Evolutionary conservation across 257 asterid species (phyloP).

Genomic region (Leonotis leonurus): DNA sequence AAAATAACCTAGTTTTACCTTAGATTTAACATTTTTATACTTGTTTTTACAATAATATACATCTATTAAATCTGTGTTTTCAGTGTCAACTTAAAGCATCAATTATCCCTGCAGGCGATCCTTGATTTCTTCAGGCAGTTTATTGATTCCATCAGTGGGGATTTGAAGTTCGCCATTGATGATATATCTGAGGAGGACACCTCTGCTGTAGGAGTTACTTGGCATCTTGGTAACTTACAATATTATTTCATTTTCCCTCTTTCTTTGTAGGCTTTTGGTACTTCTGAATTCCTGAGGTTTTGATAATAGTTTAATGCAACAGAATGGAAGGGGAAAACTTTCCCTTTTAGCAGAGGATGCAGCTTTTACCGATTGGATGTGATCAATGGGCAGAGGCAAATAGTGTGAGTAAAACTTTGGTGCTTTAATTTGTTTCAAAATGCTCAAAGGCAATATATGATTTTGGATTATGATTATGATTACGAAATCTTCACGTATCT

Average conservation of each 20-base stretch:
- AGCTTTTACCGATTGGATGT: slow-evolving; percentile 77
- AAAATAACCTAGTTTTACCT: too few species aligned
- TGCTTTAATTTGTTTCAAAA: too few species aligned
- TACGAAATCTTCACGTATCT: too few species aligned
- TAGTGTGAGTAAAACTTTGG: slow-evolving; percentile 64
- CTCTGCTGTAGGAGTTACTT: slow-evolving; percentile 68
- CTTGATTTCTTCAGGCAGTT: slow-evolving; percentile 68
- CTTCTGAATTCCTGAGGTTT: not conserved
- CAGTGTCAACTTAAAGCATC: too few species aligned
- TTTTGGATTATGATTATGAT: too few species aligned
- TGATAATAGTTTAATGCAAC: slow-evolving; percentile 11
- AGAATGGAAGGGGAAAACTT: slow-evolving; percentile 82
- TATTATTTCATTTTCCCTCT: not conserved
- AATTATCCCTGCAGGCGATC: slow-evolving; percentile 48
- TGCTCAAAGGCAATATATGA: too few species aligned
- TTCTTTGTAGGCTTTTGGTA: not conserved
- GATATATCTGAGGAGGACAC: slow-evolving; percentile 71
- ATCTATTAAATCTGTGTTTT: too few species aligned
- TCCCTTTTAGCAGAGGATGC: slow-evolving; percentile 92
- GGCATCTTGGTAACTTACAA: slow-evolving; percentile 62
- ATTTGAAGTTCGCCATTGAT: slow-evolving; percentile 81
- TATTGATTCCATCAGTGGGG: slow-evolving; percentile 42
- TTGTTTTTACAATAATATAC: too few species aligned
- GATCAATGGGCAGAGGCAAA: slow-evolving; percentile 63
- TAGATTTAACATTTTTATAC: too few species aligned